These are phyloP conservation scores for Auxenochlorella protothecoides DNA, from an alignment of 139 green algal species.

Conservation along the genomic window DNA sequence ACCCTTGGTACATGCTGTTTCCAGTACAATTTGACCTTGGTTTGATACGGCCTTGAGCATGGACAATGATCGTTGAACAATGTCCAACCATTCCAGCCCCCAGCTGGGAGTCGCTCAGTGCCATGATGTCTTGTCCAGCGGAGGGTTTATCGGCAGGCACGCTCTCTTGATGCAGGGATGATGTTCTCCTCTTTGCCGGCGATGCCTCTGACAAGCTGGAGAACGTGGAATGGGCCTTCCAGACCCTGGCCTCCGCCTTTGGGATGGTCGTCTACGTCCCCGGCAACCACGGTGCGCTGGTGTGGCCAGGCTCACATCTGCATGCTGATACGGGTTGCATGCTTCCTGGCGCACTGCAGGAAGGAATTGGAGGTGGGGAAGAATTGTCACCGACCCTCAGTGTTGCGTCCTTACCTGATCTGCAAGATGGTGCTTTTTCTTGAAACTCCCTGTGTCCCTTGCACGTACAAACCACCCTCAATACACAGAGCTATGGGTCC, in stretches of 20 bases:
- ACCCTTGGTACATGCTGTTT: conserved; percentile 1
- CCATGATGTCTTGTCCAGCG: too few species aligned
- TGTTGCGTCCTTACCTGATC: background rate
- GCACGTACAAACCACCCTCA: too few species aligned
- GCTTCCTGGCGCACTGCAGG: background rate
- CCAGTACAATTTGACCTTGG: background rate
- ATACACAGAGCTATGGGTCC: too few species aligned
- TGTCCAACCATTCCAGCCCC: too few species aligned
- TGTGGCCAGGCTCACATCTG: conserved; percentile 1
- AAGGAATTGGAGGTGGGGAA: too few species aligned
- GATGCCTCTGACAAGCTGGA: conserved; percentile 54
- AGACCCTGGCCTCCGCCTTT: conserved; percentile 28
- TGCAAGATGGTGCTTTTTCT: background rate
- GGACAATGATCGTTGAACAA: background rate
- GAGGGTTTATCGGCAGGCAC: too few species aligned
- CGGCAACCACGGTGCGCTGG: conserved; percentile 71
- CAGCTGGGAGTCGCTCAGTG: too few species aligned
- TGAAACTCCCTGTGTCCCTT: too few species aligned
- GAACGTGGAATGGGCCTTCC: conserved; percentile 34
- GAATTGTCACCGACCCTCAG: too few species aligned
- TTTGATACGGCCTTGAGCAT: background rate
- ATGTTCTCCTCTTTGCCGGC: conserved; percentile 55
- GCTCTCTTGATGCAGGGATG: conserved; percentile 1
- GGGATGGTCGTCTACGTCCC: conserved; percentile 43
- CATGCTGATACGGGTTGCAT: background rate